Conservation (phyloP, 148 eudicot species). For the Cornus kousa region DNA sequence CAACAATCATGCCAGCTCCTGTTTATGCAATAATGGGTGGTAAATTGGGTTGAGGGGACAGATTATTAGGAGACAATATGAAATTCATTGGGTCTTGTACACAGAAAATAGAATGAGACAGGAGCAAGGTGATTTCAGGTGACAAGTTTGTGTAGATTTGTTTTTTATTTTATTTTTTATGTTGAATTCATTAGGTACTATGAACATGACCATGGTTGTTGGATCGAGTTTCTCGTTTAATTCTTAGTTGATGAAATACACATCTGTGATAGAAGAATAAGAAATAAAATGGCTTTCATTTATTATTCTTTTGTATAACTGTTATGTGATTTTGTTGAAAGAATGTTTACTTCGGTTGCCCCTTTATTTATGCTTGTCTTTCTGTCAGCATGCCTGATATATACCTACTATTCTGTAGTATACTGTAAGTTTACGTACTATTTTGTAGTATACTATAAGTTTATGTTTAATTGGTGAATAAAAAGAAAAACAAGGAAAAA, state of each 20-base stretch:
- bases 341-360: background rate
- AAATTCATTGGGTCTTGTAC: slow-evolving; percentile 4
- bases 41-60: slow-evolving; percentile 21
- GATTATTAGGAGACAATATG: slow-evolving; percentile 10
- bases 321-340: background rate
- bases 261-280: background rate
- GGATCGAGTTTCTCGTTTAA: slow-evolving; percentile 17
- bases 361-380: background rate
- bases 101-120: slow-evolving; percentile 12
- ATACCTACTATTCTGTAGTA: background rate
- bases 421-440: background rate
- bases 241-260: slow-evolving; percentile 14
- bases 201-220: slow-evolving; percentile 15
- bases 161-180: background rate
- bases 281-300: slow-evolving; percentile 8
- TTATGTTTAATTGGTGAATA: background rate
- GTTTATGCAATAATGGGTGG: slow-evolving; percentile 26
- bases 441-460: background rate
- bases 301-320: background rate
- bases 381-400: background rate
- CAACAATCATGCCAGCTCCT: slow-evolving; percentile 16
- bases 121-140: slow-evolving; percentile 11
- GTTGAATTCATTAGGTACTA: slow-evolving; percentile 16
- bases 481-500: background rate
- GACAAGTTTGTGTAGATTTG: slow-evolving; percentile 12